Conservation (phyloP, 1,284 basidiomycete genomes). For the Puccinia coronata region DNA sequence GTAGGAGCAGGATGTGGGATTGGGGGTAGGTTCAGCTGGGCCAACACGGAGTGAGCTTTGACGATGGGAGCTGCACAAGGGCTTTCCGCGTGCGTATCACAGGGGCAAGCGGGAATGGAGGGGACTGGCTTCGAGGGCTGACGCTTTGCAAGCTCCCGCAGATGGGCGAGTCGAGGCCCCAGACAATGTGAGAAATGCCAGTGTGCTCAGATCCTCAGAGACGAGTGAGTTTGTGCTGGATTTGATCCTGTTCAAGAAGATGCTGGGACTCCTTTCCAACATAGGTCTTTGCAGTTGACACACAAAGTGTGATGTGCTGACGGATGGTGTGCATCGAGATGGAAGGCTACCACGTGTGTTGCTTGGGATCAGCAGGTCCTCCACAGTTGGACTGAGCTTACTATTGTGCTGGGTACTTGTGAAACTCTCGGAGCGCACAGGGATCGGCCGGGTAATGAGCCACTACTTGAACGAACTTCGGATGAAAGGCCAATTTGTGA, state of each 20-base stretch:
- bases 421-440: background rate
- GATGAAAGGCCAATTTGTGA: background rate
- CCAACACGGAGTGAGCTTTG: no score
- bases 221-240: slow-evolving; percentile 67
- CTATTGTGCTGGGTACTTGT: background rate
- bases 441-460: slow-evolving; percentile 5
- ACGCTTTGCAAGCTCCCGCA: slow-evolving; percentile 50
- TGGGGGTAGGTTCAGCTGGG: no score
- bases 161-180: slow-evolving; percentile 44
- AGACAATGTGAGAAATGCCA: slow-evolving; percentile 53
- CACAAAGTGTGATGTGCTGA: slow-evolving; percentile 86
- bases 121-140: slow-evolving; percentile 66
- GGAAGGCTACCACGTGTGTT: slow-evolving; percentile 50
- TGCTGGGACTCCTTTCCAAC: slow-evolving; percentile 73
- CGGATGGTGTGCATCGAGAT: slow-evolving; percentile 70
- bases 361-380: background rate
- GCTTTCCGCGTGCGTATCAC: slow-evolving; percentile 64
- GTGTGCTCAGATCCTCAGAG: slow-evolving; percentile 57
- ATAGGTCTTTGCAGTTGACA: slow-evolving; percentile 91
- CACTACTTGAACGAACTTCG: slow-evolving; percentile 1
- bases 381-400: background rate
- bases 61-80: no score
- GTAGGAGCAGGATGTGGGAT: slow-evolving; percentile 54
- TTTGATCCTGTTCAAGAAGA: slow-evolving; percentile 68
- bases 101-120: slow-evolving; percentile 85